Percentiles rank a stretch among this genome's conserved stretches.
Conservation (phyloP, 441 rosid genomes). For the Arabidopsis hybrid region DNA sequence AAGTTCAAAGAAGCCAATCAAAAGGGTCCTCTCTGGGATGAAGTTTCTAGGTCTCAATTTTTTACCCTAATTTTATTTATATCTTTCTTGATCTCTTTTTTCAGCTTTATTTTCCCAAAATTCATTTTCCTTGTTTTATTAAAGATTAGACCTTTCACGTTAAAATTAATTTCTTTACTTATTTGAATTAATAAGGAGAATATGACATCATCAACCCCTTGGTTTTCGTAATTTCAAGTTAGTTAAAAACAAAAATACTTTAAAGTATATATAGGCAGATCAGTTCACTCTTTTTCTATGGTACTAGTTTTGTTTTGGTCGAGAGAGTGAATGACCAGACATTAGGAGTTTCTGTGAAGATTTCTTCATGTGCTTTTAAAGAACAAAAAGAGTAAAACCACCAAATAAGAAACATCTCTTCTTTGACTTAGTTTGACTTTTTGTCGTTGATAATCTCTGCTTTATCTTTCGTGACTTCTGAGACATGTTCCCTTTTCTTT, state of each 20-base stretch:
- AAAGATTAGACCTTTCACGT: too few species aligned
- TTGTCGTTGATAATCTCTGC: slow-evolving; percentile 2
- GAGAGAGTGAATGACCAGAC: slow-evolving; percentile 49
- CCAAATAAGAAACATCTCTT: neutral
- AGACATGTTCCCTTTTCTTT: slow-evolving; percentile 5
- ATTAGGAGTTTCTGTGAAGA: slow-evolving; percentile 43
- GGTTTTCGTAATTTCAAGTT: too few species aligned
- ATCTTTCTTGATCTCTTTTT: neutral
- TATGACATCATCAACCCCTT: too few species aligned
- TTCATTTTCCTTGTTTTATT: too few species aligned
- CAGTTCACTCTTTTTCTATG: slow-evolving; percentile 5
- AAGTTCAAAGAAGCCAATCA: slow-evolving; percentile 86
- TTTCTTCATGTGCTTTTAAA: slow-evolving; percentile 37
- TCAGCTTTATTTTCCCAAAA: neutral
- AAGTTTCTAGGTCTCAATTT: slow-evolving; percentile 67
- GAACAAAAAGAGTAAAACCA: neutral
- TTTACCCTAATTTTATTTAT: slow-evolving; percentile 3
- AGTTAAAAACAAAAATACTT: too few species aligned
- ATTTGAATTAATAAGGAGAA: too few species aligned
- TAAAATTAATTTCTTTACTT: too few species aligned
- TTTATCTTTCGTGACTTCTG: slow-evolving; percentile 7
- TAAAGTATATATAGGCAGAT: neutral
- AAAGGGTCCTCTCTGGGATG: slow-evolving; percentile 85
- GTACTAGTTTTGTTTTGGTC: slow-evolving; percentile 7
- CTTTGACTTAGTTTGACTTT: slow-evolving; percentile 20